Conservation (phyloP, 1,284 basidiomycete genomes). For the Apiotrichum sp. region DNA sequence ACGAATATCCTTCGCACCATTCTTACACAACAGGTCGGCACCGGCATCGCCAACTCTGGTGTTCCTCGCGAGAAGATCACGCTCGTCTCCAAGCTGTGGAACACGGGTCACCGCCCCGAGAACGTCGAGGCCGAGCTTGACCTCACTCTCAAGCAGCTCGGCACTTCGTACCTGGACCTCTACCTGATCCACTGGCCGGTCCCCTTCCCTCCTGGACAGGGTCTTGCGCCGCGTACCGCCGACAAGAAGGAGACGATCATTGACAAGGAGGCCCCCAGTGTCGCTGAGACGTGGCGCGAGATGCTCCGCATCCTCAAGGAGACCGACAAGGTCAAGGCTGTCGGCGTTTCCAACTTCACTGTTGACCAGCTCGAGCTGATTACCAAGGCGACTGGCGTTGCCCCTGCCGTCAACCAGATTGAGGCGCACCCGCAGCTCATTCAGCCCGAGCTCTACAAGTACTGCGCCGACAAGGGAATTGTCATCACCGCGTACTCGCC, state of each 20-base stretch:
- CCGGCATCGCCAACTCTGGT: slow-evolving; percentile 67
- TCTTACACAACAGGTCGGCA: slow-evolving; percentile 53
- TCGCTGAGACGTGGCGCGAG: slow-evolving; percentile 41
- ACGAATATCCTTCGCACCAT: no score
- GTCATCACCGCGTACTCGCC: slow-evolving; percentile 54
- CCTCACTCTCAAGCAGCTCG: slow-evolving; percentile 64
- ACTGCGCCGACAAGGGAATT: slow-evolving; percentile 61
- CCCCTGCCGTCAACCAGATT: slow-evolving; percentile 74
- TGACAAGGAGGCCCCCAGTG: slow-evolving; percentile 25
- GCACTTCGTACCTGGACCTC: slow-evolving; percentile 69
- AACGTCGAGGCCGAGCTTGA: slow-evolving; percentile 67
- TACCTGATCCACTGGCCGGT: slow-evolving; percentile 87
- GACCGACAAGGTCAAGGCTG: slow-evolving; percentile 35
- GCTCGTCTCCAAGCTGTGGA: slow-evolving; percentile 63
- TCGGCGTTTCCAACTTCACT: slow-evolving; percentile 72
- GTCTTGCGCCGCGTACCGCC: slow-evolving; percentile 51
- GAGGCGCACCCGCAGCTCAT: slow-evolving; percentile 65
- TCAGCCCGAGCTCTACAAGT: slow-evolving; percentile 39
- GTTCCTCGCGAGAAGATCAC: slow-evolving; percentile 76
- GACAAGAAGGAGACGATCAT: slow-evolving; percentile 21
- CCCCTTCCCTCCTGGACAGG: slow-evolving; percentile 60
- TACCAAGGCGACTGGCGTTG: slow-evolving; percentile 66
- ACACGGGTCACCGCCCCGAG: slow-evolving; percentile 42
- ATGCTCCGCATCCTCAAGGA: slow-evolving; percentile 39
- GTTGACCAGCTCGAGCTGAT: slow-evolving; percentile 62